phyloP scores from a whole-genome alignment of 2,329 filamentous ascomycete species.

The Celoporthe dispersa region DNA sequence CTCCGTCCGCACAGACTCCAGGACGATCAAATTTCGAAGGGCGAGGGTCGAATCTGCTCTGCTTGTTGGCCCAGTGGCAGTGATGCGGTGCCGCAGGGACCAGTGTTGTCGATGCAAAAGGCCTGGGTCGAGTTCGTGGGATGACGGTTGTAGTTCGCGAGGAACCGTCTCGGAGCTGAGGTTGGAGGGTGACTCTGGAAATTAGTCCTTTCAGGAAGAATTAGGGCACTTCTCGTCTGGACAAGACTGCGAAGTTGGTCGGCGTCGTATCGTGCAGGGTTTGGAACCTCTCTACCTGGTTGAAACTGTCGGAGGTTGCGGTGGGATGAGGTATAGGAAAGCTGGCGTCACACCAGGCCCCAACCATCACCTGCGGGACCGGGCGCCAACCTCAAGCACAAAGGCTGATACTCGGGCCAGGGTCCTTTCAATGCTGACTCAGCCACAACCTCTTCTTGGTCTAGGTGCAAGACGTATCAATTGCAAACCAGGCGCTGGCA shows the following conservation, averaged over 20 bases:
- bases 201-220: background rate
- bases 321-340: background rate
- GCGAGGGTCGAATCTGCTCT: background rate
- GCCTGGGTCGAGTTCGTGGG: background rate
- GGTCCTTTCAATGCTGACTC: background rate
- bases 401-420: background rate
- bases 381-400: slow-evolving; percentile 2
- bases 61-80: background rate
- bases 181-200: background rate
- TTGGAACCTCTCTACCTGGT: background rate
- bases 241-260: background rate
- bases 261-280: background rate
- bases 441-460: background rate
- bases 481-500: background rate
- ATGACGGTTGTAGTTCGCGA: background rate
- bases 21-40: background rate
- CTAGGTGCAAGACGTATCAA: background rate
- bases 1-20: background rate
- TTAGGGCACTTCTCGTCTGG: background rate
- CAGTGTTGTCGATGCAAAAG: background rate
- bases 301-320: background rate
- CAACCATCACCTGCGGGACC: slow-evolving; percentile 1
- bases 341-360: slow-evolving; percentile 15
- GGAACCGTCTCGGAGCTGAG: background rate
- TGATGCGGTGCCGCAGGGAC: background rate